Evolutionary conservation across 2,329 filamentous ascomycete genomes (phyloP).

Genomic region (Cercospora zeae-maydis): DNA sequence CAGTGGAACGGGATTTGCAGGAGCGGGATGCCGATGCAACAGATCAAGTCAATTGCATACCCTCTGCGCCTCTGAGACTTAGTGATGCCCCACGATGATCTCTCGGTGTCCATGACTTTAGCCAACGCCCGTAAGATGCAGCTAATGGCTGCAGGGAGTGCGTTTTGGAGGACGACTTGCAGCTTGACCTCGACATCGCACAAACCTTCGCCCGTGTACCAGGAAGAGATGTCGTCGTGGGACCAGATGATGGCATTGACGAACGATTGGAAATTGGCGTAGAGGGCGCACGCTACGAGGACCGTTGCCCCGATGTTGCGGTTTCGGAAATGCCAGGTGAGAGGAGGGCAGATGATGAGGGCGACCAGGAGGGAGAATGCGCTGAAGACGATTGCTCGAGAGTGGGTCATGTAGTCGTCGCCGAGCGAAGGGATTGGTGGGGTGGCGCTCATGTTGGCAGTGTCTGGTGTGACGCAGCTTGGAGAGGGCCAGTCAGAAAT

Average conservation of each 20-base stretch:
- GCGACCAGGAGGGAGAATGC: conserved; percentile 50
- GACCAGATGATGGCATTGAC: conserved; percentile 65
- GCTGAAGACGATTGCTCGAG: conserved; percentile 44
- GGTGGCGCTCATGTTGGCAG: not conserved
- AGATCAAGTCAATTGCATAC: conserved; percentile 50
- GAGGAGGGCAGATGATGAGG: conserved; percentile 54
- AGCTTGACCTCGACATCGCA: conserved; percentile 65
- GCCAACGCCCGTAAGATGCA: conserved; percentile 61
- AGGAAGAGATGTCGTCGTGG: conserved; percentile 51
- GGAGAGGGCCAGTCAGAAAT: too few relatives aligned
- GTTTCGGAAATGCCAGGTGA: conserved; percentile 59
- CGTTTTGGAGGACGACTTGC: conserved; percentile 52
- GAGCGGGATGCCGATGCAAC: conserved; percentile 55
- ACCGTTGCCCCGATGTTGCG: conserved; percentile 58
- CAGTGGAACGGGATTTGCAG: conserved; percentile 57
- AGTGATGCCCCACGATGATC: conserved; percentile 51
- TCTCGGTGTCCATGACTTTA: conserved; percentile 57
- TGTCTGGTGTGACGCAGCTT: not conserved
- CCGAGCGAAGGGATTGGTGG: not conserved
- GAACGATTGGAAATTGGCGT: conserved; percentile 56
- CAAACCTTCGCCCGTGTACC: conserved; percentile 58
- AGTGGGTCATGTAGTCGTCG: not conserved
- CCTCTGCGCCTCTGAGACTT: conserved; percentile 47
- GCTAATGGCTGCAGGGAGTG: conserved; percentile 50
- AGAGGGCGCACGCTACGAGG: conserved; percentile 54